A percentile compares a stretch with the other conserved stretches of the same genome.
phyloP scores from a whole-genome alignment of 2,329 filamentous ascomycete species.

The Cladobotryum protrusum region DNA sequence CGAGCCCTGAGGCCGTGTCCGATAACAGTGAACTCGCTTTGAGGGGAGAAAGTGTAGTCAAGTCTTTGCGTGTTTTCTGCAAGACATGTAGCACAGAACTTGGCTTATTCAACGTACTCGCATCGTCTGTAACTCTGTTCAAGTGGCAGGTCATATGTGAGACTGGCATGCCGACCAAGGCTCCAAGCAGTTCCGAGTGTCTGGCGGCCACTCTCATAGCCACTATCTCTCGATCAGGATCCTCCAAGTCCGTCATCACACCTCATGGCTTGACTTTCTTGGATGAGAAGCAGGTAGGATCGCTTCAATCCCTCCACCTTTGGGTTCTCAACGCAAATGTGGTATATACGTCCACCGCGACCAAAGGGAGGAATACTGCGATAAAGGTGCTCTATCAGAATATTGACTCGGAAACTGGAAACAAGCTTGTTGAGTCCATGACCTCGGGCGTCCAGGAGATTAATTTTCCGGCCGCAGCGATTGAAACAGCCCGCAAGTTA shows the following conservation, averaged over 20 bases:
- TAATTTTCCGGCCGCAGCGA: conserved; percentile 45
- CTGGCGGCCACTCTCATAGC: conserved; percentile 47
- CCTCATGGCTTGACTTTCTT: conserved; percentile 21
- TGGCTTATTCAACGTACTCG: conserved; percentile 41
- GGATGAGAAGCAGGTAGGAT: conserved; percentile 7
- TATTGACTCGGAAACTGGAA: conserved; percentile 37
- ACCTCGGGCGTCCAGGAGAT: conserved; percentile 55
- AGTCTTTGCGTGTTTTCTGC: conserved; percentile 40
- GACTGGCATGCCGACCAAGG: conserved; percentile 17
- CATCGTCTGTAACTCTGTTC: conserved; percentile 44
- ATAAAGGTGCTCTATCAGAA: conserved; percentile 49
- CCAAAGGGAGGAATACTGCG: conserved; percentile 28
- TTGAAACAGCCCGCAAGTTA: conserved; percentile 35
- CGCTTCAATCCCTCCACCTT: conserved; percentile 34
- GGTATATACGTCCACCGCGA: conserved; percentile 40
- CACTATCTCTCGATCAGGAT: conserved; percentile 50
- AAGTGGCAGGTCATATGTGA: conserved; percentile 51
- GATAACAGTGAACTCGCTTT: conserved; percentile 24
- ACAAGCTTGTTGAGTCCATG: conserved; percentile 44
- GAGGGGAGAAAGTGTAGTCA: conserved; percentile 16
- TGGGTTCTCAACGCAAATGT: conserved; percentile 55
- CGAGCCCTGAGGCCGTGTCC: conserved; percentile 23
- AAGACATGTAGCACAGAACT: conserved; percentile 38
- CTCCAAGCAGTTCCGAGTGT: conserved; percentile 42
- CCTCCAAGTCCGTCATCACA: conserved; percentile 49